Conservation (phyloP, 116 monocot species). For the Zostera marina region DNA sequence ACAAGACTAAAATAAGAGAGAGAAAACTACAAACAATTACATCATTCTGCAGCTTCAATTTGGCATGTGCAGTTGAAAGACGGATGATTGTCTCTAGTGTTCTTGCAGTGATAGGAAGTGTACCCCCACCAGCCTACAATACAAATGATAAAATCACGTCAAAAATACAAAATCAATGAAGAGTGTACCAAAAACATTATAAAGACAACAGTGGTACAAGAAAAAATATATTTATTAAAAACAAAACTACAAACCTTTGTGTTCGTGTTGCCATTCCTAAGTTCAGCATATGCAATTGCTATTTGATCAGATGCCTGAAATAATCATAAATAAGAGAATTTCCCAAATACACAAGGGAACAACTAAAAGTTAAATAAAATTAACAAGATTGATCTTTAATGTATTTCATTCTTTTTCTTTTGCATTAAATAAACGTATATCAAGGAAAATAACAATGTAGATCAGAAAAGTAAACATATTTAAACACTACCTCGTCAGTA, state of each 20-base stretch:
- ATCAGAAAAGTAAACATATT: neutral
- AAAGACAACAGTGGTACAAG: neutral
- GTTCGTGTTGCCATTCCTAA: constrained; percentile 67
- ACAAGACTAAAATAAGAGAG: neutral
- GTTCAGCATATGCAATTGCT: constrained; percentile 88
- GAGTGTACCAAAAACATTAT: too few species aligned
- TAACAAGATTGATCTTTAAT: too few species aligned
- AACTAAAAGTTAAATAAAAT: neutral
- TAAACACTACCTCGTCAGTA: constrained; percentile 64
- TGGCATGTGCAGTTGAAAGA: constrained; percentile 96
- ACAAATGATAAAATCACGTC: neutral
- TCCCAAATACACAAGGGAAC: neutral
- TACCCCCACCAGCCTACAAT: constrained; percentile 72
- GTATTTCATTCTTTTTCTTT: too few species aligned
- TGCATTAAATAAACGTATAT: neutral
- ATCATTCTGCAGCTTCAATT: constrained; percentile 87
- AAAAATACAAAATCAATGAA: neutral
- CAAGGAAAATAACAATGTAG: neutral
- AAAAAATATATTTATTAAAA: neutral
- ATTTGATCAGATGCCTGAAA: constrained; percentile 85
- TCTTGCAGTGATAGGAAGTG: constrained; percentile 96
- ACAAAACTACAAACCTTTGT: constrained; percentile 39
- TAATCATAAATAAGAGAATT: neutral
- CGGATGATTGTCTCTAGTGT: constrained; percentile 98
- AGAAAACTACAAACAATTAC: constrained; percentile 12